Evolutionary conservation across 2,329 filamentous ascomycete genomes (phyloP), one percentile per base, ranked within the genome.

Genomic region (Magnaporthales sp.): DNA sequence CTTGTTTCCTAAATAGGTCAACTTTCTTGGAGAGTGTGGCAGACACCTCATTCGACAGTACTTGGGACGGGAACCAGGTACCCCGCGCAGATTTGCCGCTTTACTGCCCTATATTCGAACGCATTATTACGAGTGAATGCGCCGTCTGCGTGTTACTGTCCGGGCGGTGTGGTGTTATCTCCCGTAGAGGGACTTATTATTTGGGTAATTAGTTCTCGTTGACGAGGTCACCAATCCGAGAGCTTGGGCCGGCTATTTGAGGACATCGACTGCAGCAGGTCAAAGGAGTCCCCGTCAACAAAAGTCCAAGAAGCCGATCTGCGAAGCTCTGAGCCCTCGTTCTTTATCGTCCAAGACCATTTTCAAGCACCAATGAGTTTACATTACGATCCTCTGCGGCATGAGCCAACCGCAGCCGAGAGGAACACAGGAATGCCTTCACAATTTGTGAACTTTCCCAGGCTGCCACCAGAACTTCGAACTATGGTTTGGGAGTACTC

Each of bases 401-500:
- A 71, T 63, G 66, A 54, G 29, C n/a, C n/a, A 13, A n/a, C 63
- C 9, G 62, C 63, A 11, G 64, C 64, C 64, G 65, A 32, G 64
- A 60, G 24, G 26, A 24, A 27, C 22, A 13, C 24, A 6, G 22
- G 13, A 27, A 27, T 60, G 56, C 56, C 56, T 27, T 29, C 56
- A 27, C 8, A 27, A 15, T 77, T 77, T 61, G 68, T 62, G 66
- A 70, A 68, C 62, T 77, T 77, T 67, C 68, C 69, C 24, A 68
- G 72, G 66, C 75, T 83, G 8, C 80, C 80, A 30, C 72, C 77
- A 24, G 80, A 83, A 73, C 75, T 83, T 66, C 77, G 80, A 51
- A 75, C 77, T 68, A 77, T 80, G 73, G 78, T 83, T 67, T 83
- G 80, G 80, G 75, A 77, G 54, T 77, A 77, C 68, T 76, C 80